Evolutionary conservation across 192 early-diverging fungal species (phyloP).

Genomic region (Coemansia sp.): DNA sequence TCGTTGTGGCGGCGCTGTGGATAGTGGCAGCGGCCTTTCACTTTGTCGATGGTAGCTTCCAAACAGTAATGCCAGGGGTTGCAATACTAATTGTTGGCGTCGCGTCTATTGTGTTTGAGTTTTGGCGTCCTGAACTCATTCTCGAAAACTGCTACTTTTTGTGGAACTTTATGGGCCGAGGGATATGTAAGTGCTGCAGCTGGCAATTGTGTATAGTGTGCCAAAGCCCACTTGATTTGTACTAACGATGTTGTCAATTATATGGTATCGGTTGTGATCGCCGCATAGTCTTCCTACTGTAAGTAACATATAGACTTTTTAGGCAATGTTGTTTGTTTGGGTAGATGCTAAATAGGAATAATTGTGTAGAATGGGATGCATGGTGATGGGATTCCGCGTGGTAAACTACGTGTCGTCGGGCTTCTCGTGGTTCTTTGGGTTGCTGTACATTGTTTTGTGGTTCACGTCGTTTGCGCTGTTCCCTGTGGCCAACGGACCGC

Average conservation of each 20-base stretch:
- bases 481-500: slow-evolving; percentile 19
- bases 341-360: background rate
- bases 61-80: slow-evolving; percentile 39
- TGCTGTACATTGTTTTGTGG: slow-evolving; percentile 46
- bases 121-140: slow-evolving; percentile 33
- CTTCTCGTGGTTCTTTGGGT: slow-evolving; percentile 41
- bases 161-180: slow-evolving; percentile 55
- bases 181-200: slow-evolving; percentile 30
- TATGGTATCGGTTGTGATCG: background rate
- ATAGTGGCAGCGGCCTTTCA: slow-evolving; percentile 37
- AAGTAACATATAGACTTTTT: slow-evolving; percentile 10
- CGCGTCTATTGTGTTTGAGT: slow-evolving; percentile 40
- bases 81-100: slow-evolving; percentile 36
- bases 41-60: slow-evolving; percentile 39
- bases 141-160: slow-evolving; percentile 48
- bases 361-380: slow-evolving; percentile 36
- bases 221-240: too few relatives aligned
- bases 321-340: background rate
- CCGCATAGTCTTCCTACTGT: slow-evolving; percentile 39
- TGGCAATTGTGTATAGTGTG: background rate
- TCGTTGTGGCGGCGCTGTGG: slow-evolving; percentile 45
- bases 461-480: slow-evolving; percentile 47
- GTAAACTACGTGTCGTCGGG: slow-evolving; percentile 40
- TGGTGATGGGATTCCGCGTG: slow-evolving; percentile 29
- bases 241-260: background rate